These are phyloP conservation scores for Nothophoma quercina DNA, from an alignment of 2,329 filamentous ascomycete species.

Conservation along the genomic window DNA sequence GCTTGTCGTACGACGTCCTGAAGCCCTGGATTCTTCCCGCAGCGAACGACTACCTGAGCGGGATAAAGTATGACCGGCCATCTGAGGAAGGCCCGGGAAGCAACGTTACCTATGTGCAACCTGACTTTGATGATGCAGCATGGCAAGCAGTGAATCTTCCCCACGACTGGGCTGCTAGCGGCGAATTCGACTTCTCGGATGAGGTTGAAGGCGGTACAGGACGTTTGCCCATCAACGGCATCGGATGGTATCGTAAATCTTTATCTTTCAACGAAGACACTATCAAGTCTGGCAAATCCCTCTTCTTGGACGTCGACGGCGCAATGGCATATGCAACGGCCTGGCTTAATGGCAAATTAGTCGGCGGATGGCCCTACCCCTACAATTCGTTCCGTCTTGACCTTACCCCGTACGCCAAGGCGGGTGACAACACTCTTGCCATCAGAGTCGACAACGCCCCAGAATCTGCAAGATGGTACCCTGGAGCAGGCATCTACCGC, in stretches of 20 bases:
- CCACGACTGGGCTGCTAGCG: constrained; percentile 60
- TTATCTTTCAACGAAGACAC: constrained; percentile 39
- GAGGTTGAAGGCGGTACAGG: constrained; percentile 53
- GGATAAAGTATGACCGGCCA: constrained; percentile 45
- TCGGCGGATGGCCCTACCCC: constrained; percentile 62
- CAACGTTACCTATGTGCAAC: constrained; percentile 45
- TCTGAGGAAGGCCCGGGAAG: constrained; percentile 35
- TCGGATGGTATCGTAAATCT: constrained; percentile 62
- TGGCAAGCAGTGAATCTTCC: constrained; percentile 56
- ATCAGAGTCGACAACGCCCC: constrained; percentile 61
- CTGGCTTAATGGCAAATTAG: constrained; percentile 60
- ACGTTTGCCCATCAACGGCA: constrained; percentile 59
- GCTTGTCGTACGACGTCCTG: constrained; percentile 46
- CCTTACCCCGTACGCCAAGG: constrained; percentile 54
- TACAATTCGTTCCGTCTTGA: constrained; percentile 62
- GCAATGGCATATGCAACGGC: constrained; percentile 62
- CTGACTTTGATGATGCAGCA: constrained; percentile 49
- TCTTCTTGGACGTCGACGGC: constrained; percentile 60
- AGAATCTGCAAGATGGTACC: constrained; percentile 62
- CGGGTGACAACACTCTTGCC: constrained; percentile 55
- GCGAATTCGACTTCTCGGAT: constrained; percentile 50
- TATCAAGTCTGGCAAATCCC: constrained; percentile 46
- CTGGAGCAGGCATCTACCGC: constrained; percentile 62
- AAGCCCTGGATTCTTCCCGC: constrained; percentile 55
- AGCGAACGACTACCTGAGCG: constrained; percentile 52